A percentile compares a stretch with the other conserved stretches of the same genome.
phyloP scores from a whole-genome alignment of 2,329 filamentous ascomycete genomes.

The Verticillium isaacii region DNA sequence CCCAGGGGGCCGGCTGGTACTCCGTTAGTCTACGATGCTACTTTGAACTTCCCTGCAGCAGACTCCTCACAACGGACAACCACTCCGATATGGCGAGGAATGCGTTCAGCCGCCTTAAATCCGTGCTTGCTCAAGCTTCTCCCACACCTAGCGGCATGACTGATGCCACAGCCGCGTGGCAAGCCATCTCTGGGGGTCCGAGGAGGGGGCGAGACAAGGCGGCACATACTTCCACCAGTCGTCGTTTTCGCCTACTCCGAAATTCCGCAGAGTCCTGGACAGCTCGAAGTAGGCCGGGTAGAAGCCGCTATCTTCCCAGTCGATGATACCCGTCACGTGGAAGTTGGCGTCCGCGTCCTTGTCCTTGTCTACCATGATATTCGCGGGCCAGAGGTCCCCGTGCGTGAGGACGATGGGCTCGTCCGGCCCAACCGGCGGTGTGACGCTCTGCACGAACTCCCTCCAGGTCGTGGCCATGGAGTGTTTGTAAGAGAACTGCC shows the following conservation, averaged over 20 bases:
- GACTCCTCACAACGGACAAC: too few species aligned
- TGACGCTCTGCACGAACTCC: not conserved
- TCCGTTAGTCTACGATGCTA: too few species aligned
- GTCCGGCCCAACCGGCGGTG: not conserved
- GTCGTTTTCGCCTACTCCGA: not conserved
- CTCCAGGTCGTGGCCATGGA: too few species aligned
- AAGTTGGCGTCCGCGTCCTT: conserved; percentile 12
- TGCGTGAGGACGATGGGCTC: not conserved
- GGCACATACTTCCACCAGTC: not conserved
- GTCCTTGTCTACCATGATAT: conserved; percentile 7
- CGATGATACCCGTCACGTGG: not conserved
- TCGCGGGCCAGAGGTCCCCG: not conserved
- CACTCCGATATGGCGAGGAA: too few species aligned
- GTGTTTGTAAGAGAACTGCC: too few species aligned
- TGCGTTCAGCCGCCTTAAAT: too few species aligned
- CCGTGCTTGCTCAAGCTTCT: too few species aligned
- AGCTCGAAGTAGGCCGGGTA: not conserved
- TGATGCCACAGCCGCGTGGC: not conserved
- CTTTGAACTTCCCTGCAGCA: too few species aligned
- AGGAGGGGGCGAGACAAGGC: not conserved
- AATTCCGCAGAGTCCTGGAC: not conserved
- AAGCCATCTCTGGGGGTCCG: not conserved
- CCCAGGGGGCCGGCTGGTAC: too few species aligned
- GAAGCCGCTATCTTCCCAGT: not conserved
- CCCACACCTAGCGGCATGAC: too few species aligned